Evolutionary conservation across 768 basidiomycete species (phyloP).

Genomic region (Hydnum rufescens): DNA sequence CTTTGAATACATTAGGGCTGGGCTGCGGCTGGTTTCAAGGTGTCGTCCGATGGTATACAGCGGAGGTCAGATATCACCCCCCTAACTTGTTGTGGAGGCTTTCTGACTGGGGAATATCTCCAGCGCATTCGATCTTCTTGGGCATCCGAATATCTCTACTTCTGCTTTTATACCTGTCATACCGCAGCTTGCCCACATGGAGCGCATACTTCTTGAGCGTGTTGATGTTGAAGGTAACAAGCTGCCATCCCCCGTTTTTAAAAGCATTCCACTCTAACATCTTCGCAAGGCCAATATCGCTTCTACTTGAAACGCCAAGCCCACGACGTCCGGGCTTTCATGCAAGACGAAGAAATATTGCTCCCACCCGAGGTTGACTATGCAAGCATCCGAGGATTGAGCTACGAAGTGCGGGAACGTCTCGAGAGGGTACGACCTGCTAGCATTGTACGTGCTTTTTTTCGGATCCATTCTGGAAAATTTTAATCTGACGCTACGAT

Average conservation of each 20-base stretch:
- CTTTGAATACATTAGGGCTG: slow-evolving; percentile 19
- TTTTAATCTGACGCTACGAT: neutral
- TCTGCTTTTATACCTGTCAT: slow-evolving; percentile 24
- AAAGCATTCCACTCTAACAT: neutral
- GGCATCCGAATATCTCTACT: slow-evolving; percentile 33
- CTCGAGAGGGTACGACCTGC: slow-evolving; percentile 39
- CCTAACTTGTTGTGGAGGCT: neutral
- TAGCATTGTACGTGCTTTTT: slow-evolving; percentile 33
- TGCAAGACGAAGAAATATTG: slow-evolving; percentile 50
- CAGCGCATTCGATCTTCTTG: slow-evolving; percentile 61
- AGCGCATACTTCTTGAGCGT: slow-evolving; percentile 34
- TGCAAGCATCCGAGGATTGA: slow-evolving; percentile 39
- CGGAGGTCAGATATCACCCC: slow-evolving; percentile 20
- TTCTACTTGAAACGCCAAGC: slow-evolving; percentile 45
- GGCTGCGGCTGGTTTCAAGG: slow-evolving; percentile 23
- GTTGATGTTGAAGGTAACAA: slow-evolving; percentile 47
- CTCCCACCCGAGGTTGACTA: slow-evolving; percentile 62
- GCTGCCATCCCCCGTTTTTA: neutral
- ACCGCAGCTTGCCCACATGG: slow-evolving; percentile 31
- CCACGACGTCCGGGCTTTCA: slow-evolving; percentile 53
- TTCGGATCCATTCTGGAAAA: neutral
- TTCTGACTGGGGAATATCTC: neutral
- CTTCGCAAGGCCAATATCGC: slow-evolving; percentile 12
- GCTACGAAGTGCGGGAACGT: slow-evolving; percentile 53
- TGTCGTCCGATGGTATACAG: slow-evolving; percentile 24